Evolutionary conservation across 1,284 basidiomycete species (phyloP), one percentile per base, ranked within the genome.

Genomic region (Trametes hirsuta): DNA sequence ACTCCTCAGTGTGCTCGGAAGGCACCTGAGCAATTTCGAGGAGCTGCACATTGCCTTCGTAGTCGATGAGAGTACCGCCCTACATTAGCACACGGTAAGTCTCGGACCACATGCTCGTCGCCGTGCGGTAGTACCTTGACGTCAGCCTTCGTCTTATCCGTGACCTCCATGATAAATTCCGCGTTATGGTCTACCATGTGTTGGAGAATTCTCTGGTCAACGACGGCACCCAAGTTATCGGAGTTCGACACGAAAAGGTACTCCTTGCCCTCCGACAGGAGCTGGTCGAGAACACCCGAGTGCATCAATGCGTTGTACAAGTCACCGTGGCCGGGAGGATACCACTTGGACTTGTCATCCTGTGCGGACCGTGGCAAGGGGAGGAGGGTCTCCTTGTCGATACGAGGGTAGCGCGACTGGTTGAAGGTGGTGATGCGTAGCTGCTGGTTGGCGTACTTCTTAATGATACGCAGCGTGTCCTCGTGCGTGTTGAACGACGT

Each of bases 121-220:
- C 88, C 45, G 79, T 75, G 45, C 86, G 82, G 71, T 98, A 30
- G 30, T 30, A 30, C 30, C 30, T 99, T 99, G 80, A 99, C 91
- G 76, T 99, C 97, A 61, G 97, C 97, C 84, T 99, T 99, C 74
- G 97, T 99, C 88, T 99, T 99, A 84, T 99, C 96, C 4, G 97
- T 99, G 66, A 99, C 95, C 79, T 99, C 97, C 95, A 97, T 97
- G 74, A 98, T 76, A 82, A 97, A 97, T 78, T 97, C 94, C 50
- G 93, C 86, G 69, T 90, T 82, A 11, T 85, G 84, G 70, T 95
- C 88, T 59, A 95, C 90, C 91, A 97, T 96, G 78, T 95, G 93
- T 76, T 95, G 90, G 58, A 94, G 78, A 70, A 94, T 95, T 63
- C 80, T 83, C 71, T 93, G 85, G 72, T 95, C 93, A 69, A 93